Evolutionary conservation across 176 grass and related monocot species (phyloP).

Genomic region (Carex cristatella): DNA sequence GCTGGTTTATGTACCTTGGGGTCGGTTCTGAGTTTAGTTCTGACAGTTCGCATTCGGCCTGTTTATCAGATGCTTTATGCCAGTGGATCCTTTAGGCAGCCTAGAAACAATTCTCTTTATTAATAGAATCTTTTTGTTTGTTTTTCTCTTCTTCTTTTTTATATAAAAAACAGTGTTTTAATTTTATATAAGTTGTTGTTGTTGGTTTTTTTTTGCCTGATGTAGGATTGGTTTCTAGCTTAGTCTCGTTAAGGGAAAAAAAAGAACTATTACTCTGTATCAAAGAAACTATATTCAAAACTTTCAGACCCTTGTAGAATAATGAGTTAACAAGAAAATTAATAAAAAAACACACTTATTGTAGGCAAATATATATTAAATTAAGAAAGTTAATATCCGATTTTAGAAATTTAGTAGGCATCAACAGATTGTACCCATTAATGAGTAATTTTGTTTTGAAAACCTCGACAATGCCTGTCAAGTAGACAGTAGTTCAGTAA

Average conservation of each 20-base stretch:
- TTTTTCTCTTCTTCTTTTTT: background rate
- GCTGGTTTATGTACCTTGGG: constrained; percentile 61
- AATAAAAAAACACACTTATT: too few relatives aligned
- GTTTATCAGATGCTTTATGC: constrained; percentile 92
- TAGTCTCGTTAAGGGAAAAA: background rate
- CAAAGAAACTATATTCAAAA: too few relatives aligned
- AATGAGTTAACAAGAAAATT: too few relatives aligned
- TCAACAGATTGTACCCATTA: too few relatives aligned
- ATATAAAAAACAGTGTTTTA: background rate
- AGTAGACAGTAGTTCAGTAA: too few relatives aligned
- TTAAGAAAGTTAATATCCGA: too few relatives aligned
- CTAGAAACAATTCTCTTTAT: constrained; percentile 41
- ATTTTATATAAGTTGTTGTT: too few relatives aligned
- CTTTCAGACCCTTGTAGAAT: too few relatives aligned
- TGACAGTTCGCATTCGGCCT: constrained; percentile 63
- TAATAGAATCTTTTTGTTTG: background rate
- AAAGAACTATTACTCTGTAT: background rate
- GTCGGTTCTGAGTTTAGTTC: constrained; percentile 45
- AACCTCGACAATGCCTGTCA: too few relatives aligned
- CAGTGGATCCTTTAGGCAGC: constrained; percentile 65
- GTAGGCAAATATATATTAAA: too few relatives aligned
- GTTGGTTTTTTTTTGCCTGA: background rate
- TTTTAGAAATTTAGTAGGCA: too few relatives aligned
- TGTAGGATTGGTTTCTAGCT: background rate
- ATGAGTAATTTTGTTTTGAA: too few relatives aligned